phyloP scores from a whole-genome alignment of 2,329 filamentous ascomycete genomes.

The Claviceps arundinis region DNA sequence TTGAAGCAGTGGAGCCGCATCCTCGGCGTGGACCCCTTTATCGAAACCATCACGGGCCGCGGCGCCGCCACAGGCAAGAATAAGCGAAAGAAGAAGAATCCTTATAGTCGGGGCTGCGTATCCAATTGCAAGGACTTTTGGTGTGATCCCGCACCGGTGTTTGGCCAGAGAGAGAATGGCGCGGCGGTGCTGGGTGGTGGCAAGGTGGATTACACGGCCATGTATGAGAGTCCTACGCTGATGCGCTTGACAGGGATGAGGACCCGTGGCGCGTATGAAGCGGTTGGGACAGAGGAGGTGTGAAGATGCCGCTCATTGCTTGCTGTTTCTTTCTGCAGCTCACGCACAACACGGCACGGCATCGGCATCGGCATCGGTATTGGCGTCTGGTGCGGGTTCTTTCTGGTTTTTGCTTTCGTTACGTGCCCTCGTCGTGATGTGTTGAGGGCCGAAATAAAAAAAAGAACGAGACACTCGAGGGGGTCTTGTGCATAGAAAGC shows the following conservation, averaged over 20 bases:
- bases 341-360: not conserved
- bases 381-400: not conserved
- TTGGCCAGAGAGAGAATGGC: constrained; percentile 61
- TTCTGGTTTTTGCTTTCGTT: not conserved
- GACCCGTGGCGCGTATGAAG: constrained; percentile 47
- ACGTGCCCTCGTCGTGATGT: not conserved
- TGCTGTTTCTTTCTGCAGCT: too few relatives aligned
- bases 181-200: constrained; percentile 65
- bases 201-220: constrained; percentile 69
- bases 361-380: not conserved
- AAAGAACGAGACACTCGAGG: not conserved
- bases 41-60: constrained; percentile 79
- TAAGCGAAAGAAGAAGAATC: constrained; percentile 54
- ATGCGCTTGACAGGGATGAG: constrained; percentile 44
- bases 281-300: constrained; percentile 42
- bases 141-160: constrained; percentile 76
- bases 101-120: constrained; percentile 71
- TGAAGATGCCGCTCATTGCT: constrained; percentile 7
- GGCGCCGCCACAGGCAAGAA: constrained; percentile 49
- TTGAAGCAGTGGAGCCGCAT: constrained; percentile 71
- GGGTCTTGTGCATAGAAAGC: not conserved
- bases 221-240: constrained; percentile 73
- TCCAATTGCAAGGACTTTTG: constrained; percentile 94
- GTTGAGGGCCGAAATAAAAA: not conserved
- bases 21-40: constrained; percentile 83